Evolutionary conservation across 208 protist species (phyloP), one percentile per base, ranked within the genome.

Genomic region (Leishmania major): DNA sequence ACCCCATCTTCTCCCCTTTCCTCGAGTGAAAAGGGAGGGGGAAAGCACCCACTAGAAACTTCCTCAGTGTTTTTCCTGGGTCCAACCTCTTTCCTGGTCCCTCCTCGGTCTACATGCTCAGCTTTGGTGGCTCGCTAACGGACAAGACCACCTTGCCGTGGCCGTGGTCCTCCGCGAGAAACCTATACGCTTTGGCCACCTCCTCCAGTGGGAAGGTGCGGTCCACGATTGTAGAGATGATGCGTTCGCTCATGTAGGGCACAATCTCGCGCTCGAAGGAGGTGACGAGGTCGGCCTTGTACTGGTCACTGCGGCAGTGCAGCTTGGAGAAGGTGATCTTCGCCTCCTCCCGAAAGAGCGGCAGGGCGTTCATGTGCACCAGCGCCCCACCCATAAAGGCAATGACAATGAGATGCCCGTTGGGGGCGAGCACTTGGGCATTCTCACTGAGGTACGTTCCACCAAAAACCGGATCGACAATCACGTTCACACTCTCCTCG

Each of bases 391-490:
- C 92, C 80, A 96, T 92, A 79, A 91, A 92, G 47, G 91, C 82
- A n/a, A 96, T 43, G 17, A 97, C 84, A 1, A 97, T 84, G 75
- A 94, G 80, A 40, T 79, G 81, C 17, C 93, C 93, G 67, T 93
- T 82, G 60, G 78, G 66, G 31, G 93, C 87, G 25, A 96, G 80
- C 60, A 94, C 82, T 49, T 84, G 73, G 17, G 80, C 84, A 77
- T 96, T 88, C 62, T 96, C 90, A 35, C 59, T 77, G 51, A 94
- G 77, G 83, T 96, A 98, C 53, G 80, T 86, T 17, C 91, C 92
- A 3, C 95, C 95, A 85, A 94, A 95, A 25, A 98, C 90, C 17
- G 92, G 89, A 78, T 98, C 95, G 22, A 98, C 81, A 49, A 98
- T 83, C 31, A 93, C 74, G 77, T 98, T 85, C 47, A 96, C 87